Evolutionary conservation across 2,329 filamentous ascomycete genomes (phyloP).

Genomic region (Nigrospora sphaerica): DNA sequence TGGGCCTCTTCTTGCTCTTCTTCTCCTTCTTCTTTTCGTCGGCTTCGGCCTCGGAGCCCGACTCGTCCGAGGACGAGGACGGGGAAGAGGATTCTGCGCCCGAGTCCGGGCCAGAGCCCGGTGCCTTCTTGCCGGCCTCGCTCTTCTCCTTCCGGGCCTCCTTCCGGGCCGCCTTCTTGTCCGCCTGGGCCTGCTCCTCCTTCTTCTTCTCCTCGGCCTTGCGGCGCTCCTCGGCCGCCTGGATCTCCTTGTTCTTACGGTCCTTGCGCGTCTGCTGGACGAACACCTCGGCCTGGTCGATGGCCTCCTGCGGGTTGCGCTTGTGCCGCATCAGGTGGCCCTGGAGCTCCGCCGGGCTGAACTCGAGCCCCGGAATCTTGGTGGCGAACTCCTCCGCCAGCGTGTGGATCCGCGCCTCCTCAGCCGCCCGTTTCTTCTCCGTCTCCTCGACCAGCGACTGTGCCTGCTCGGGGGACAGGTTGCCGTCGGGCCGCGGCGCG

Average conservation of each 20-base stretch:
- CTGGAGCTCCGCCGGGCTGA: slow-evolving; percentile 55
- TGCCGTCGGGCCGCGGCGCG: slow-evolving; percentile 9
- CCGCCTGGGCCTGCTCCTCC: slow-evolving; percentile 24
- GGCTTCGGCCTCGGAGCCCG: not conserved
- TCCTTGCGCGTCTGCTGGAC: slow-evolving; percentile 39
- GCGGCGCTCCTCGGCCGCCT: slow-evolving; percentile 23
- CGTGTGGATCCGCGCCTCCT: slow-evolving; percentile 30
- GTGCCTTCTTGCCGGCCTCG: slow-evolving; percentile 27
- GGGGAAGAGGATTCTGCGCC: not conserved
- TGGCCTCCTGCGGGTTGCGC: slow-evolving; percentile 38
- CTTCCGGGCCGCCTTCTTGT: slow-evolving; percentile 33
- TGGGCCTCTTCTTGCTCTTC: not conserved
- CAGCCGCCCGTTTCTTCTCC: slow-evolving; percentile 23
- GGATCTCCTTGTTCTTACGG: slow-evolving; percentile 23
- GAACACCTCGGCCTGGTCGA: slow-evolving; percentile 41
- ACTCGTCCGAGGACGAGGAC: not conserved
- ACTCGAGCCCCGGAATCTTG: slow-evolving; percentile 46
- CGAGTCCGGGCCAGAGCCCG: slow-evolving; percentile 20
- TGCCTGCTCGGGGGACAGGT: slow-evolving; percentile 21
- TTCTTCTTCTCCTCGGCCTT: slow-evolving; percentile 18
- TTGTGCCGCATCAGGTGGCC: slow-evolving; percentile 52
- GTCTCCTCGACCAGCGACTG: slow-evolving; percentile 18
- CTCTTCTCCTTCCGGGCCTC: slow-evolving; percentile 33
- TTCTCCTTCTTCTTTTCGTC: not conserved
- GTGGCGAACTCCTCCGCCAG: slow-evolving; percentile 42